Evolutionary conservation across 2,329 filamentous ascomycete species (phyloP).

Genomic region (Diaporthe australafricana): DNA sequence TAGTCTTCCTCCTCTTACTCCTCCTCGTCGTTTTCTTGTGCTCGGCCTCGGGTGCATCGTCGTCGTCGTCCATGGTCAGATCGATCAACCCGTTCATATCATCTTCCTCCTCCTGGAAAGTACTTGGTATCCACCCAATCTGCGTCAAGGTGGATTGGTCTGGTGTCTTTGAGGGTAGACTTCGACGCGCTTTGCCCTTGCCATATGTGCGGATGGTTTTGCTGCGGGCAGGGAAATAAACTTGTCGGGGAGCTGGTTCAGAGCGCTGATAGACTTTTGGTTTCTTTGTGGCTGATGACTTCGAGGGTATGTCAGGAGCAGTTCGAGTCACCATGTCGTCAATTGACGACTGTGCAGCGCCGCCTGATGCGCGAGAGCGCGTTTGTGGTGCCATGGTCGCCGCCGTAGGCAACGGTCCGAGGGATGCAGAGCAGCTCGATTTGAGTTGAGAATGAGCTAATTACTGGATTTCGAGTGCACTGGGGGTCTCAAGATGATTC

Average conservation of each 20-base stretch:
- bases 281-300: conserved; percentile 1
- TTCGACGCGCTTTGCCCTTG: conserved; percentile 24
- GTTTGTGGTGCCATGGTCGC: conserved; percentile 35
- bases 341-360: conserved; percentile 13
- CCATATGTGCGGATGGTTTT: conserved; percentile 30
- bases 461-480: too few relatives aligned
- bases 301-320: background rate
- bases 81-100: conserved; percentile 32
- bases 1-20: conserved; percentile 43
- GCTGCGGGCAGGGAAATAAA: conserved; percentile 45
- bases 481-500: too few relatives aligned
- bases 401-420: background rate
- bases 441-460: background rate
- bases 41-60: background rate
- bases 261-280: conserved; percentile 43
- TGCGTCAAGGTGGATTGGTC: conserved; percentile 51
- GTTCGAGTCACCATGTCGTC: conserved; percentile 6
- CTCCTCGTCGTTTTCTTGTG: conserved; percentile 18
- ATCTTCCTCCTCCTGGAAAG: conserved; percentile 34
- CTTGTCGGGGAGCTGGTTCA: conserved; percentile 42
- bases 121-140: conserved; percentile 41
- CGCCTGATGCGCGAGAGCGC: conserved; percentile 29
- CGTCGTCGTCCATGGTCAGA: conserved; percentile 12
- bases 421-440: background rate
- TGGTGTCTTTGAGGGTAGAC: conserved; percentile 32